These are phyloP conservation scores for Striga asiatica DNA, from an alignment of 257 asterid genomes.

Conservation along the genomic window DNA sequence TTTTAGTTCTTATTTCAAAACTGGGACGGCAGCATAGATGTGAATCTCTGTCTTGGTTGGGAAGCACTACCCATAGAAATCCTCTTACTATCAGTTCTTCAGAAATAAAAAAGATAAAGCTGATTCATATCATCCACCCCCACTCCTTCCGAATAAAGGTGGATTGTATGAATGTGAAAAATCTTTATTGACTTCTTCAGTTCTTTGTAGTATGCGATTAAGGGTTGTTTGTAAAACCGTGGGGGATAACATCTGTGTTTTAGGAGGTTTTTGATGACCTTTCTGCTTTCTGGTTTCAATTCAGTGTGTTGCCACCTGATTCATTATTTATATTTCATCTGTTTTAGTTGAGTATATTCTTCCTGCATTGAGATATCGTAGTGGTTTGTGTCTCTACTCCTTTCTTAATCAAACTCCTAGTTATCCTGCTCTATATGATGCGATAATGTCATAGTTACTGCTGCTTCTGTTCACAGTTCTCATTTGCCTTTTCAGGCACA, in stretches of 20 bases:
- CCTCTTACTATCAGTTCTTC: too few species aligned
- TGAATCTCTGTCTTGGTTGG: not conserved
- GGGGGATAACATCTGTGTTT: too few species aligned
- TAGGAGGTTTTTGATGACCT: not conserved
- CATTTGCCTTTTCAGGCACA: slow-evolving; percentile 57
- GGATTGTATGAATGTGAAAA: not conserved
- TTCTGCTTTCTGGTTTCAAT: not conserved
- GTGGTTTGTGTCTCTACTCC: not conserved
- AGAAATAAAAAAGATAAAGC: too few species aligned
- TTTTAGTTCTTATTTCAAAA: not conserved
- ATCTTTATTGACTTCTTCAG: not conserved
- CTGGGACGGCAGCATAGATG: not conserved
- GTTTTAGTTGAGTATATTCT: not conserved
- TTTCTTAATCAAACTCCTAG: not conserved
- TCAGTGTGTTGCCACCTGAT: not conserved
- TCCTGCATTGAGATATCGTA: not conserved
- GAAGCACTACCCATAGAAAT: too few species aligned
- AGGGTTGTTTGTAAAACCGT: not conserved
- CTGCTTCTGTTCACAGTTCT: not conserved
- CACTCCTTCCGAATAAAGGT: not conserved
- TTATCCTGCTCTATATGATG: slow-evolving; percentile 4
- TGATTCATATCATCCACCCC: too few species aligned
- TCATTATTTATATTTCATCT: not conserved
- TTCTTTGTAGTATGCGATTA: not conserved
- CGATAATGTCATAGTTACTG: not conserved